Percentiles rank a stretch among this genome's conserved stretches.
Conservation (phyloP, 2,329 filamentous ascomycete genomes). For the Leptosphaerulina australis region DNA sequence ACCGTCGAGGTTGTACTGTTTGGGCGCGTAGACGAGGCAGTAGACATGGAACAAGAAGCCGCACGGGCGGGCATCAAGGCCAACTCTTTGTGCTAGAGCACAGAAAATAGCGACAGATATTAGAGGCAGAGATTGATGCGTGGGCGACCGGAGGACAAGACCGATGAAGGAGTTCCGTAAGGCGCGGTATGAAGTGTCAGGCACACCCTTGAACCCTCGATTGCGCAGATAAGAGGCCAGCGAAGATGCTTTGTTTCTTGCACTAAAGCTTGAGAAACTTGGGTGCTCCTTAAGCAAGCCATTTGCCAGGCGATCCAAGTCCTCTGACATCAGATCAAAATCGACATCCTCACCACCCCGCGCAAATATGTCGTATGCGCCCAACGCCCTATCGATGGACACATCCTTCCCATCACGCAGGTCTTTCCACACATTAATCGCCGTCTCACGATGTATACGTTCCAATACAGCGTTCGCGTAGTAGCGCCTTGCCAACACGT, state of each 20-base stretch:
- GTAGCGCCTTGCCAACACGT: constrained; percentile 79
- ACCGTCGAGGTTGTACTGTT: constrained; percentile 60
- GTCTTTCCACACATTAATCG: constrained; percentile 76
- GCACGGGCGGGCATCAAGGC: constrained; percentile 77
- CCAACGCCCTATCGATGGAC: constrained; percentile 74
- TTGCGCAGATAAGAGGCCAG: constrained; percentile 72
- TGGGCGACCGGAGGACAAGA: constrained; percentile 72
- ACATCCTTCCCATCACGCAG: constrained; percentile 59
- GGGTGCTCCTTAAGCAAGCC: constrained; percentile 62
- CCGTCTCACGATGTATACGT: constrained; percentile 79
- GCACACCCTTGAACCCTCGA: constrained; percentile 72
- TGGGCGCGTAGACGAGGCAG: constrained; percentile 71
- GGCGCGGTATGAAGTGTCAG: constrained; percentile 75
- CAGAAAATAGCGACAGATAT: constrained; percentile 89
- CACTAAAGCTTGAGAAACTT: constrained; percentile 62
- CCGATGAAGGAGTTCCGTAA: constrained; percentile 89
- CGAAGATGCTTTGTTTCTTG: constrained; percentile 69
- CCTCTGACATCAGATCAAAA: constrained; percentile 65
- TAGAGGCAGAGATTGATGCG: constrained; percentile 81
- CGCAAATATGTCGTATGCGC: constrained; percentile 89
- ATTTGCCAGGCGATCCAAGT: constrained; percentile 68
- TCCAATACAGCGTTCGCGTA: constrained; percentile 76
- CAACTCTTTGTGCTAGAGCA: constrained; percentile 74
- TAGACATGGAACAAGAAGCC: constrained; percentile 86
- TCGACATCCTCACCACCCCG: constrained; percentile 75